These are phyloP conservation scores for Polygonum maritimum DNA, from an alignment of 148 eudicot genomes.

Conservation along the genomic window DNA sequence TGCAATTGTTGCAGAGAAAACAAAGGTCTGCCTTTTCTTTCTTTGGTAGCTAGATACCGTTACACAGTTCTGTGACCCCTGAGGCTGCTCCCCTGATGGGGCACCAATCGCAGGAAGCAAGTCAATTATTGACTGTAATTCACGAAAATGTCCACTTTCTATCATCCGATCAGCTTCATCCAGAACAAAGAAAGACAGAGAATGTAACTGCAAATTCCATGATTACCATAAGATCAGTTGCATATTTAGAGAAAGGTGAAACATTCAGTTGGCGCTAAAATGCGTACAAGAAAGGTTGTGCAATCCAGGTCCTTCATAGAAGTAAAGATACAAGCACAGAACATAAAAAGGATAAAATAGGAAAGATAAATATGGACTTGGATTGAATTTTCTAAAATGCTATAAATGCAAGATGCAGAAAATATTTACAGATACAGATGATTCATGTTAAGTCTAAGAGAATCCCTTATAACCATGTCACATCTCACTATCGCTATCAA, in stretches of 20 bases:
- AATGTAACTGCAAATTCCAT: conserved; percentile 64
- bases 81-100: conserved; percentile 31
- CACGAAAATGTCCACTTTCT: conserved; percentile 89
- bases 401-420: background rate
- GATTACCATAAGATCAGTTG: conserved; percentile 1
- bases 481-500: background rate
- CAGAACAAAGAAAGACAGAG: conserved; percentile 88
- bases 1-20: conserved; percentile 95
- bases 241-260: background rate
- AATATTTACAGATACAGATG: background rate
- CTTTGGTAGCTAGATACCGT: conserved; percentile 62
- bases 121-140: conserved; percentile 90
- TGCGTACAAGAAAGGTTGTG: background rate
- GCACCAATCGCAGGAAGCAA: conserved; percentile 59
- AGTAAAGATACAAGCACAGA: background rate
- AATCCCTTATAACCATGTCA: background rate
- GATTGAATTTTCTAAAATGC: background rate
- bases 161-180: conserved; percentile 99
- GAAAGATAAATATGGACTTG: background rate
- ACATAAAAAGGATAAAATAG: background rate
- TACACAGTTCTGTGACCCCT: conserved; percentile 49
- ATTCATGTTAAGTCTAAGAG: background rate
- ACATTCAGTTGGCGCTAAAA: background rate
- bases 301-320: background rate
- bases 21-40: conserved; percentile 93